Conservation (phyloP, 805 yeast species). For the Isabelozyma gotoi region DNA sequence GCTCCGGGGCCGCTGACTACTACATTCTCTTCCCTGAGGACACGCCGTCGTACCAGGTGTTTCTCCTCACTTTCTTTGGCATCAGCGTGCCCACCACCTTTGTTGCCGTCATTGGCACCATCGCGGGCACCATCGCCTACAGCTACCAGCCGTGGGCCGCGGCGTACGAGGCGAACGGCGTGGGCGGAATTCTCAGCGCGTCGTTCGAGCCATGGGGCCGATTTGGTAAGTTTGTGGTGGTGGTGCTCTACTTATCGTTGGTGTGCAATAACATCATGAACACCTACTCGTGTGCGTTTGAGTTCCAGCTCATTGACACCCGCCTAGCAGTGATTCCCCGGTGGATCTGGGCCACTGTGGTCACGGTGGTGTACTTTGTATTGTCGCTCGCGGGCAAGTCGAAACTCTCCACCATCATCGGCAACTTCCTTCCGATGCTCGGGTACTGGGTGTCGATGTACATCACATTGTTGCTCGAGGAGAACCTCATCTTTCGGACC, state of each 20-base stretch:
- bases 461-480: slow-evolving; percentile 32
- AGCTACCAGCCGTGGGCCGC: slow-evolving; percentile 30
- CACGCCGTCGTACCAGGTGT: slow-evolving; percentile 24
- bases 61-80: slow-evolving; percentile 26
- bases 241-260: slow-evolving; percentile 29
- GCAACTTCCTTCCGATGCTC: slow-evolving; percentile 41
- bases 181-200: slow-evolving; percentile 31
- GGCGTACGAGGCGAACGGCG: slow-evolving; percentile 26
- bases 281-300: slow-evolving; percentile 36
- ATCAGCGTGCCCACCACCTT: slow-evolving; percentile 32
- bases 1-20: slow-evolving; percentile 34
- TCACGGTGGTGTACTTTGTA: slow-evolving; percentile 31
- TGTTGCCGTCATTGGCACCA: slow-evolving; percentile 29
- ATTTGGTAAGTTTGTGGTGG: slow-evolving; percentile 33
- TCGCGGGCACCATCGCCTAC: slow-evolving; percentile 32
- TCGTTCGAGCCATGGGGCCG: slow-evolving; percentile 37
- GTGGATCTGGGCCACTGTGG: slow-evolving; percentile 36
- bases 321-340: slow-evolving; percentile 29
- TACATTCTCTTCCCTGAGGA: slow-evolving; percentile 31
- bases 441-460: slow-evolving; percentile 43
- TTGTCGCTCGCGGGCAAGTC: slow-evolving; percentile 33
- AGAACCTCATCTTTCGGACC: slow-evolving; percentile 30
- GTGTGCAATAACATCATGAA: slow-evolving; percentile 37
- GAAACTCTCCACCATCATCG: slow-evolving; percentile 31
- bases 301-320: slow-evolving; percentile 29